phyloP scores from a whole-genome alignment of 805 yeast species.

The Hanseniaspora occidentalis region DNA sequence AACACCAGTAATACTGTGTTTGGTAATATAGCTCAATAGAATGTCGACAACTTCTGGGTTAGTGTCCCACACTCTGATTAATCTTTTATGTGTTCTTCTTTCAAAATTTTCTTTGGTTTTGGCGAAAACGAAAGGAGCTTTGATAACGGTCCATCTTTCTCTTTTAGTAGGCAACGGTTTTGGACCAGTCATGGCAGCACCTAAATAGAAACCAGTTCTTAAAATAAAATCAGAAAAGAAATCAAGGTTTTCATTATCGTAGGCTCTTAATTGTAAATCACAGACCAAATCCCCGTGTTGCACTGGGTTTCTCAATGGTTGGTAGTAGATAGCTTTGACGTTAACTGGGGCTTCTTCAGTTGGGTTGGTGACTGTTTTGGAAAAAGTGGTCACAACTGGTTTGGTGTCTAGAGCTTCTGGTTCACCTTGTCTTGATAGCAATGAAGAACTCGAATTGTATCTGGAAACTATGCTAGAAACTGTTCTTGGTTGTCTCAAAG shows the following conservation, averaged over 20 bases:
- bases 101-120: conserved; percentile 90
- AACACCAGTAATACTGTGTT: conserved; percentile 70
- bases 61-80: conserved; percentile 70
- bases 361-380: conserved; percentile 7
- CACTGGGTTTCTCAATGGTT: conserved; percentile 58
- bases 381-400: neutral
- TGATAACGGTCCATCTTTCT: conserved; percentile 87
- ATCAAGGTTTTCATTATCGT: conserved; percentile 55
- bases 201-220: conserved; percentile 82
- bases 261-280: conserved; percentile 61
- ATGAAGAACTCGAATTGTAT: neutral
- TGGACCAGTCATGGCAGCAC: conserved; percentile 75
- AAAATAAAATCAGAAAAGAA: conserved; percentile 75
- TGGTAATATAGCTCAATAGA: conserved; percentile 65
- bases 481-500: no score
- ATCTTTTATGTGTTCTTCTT: conserved; percentile 70
- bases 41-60: conserved; percentile 74
- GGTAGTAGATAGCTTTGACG: conserved; percentile 69
- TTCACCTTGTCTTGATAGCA: no score
- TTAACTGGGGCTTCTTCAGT: conserved; percentile 67
- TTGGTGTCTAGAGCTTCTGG: no score
- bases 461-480: no score
- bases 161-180: conserved; percentile 54
- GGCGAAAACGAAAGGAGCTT: conserved; percentile 89
- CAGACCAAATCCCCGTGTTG: conserved; percentile 70